Base-by-base conservation (phyloP, 1,284 basidiomycete species). In the Malassezia globosa region DNA sequence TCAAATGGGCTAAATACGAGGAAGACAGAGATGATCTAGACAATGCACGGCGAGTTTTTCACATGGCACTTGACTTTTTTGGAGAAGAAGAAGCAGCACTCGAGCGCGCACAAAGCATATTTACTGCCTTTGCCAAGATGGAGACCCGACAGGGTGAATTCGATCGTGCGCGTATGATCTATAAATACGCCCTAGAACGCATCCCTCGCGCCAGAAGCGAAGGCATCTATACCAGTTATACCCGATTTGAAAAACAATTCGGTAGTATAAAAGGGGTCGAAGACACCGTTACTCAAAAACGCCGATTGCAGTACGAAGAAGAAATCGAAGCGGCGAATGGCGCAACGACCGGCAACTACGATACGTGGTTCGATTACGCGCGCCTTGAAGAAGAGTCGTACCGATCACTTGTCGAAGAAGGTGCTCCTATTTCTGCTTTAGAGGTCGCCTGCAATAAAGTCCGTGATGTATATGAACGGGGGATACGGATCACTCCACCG, bases 181-280 rank as follows among this genome's bases (percentile, higher is more conserved):
- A 94, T 77, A 96, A 96, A 54, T 97, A 96, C 70, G 92, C 90
- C 14, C 77, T 99, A 7, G 82, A 85, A 22, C 81, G 89, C 18
- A 78, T 97, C 29, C 87, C 92, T 3, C 78, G 88, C 16, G 86
- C 87, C 26, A 95, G 92, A 73, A 89, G 87, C 13, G 81, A 80
- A 2, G 78, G 79, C 16, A 76, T 92, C 27, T 92, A 90, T 68
- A 80, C 87, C 11, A 80, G 86, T 4, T 96, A 94, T 70, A 94
- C 90, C 18, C 87, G 87, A 68, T 96, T 97, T 60, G 94, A 97
- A 75, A 97, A 97, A 74, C 94, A 96, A 70, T 89, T 92, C 63
- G 92, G 94, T 23, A 83, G 84, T 26, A 81, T 87, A 16, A 78
- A 81, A 14, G 83, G 86, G 0, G 81, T 97, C 19, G 92, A 96